A percentile compares a stretch with the other conserved stretches of the same genome.
Evolutionary conservation across 2,329 filamentous ascomycete species (phyloP).

Genomic region (Hymenoscyphus salicellus): DNA sequence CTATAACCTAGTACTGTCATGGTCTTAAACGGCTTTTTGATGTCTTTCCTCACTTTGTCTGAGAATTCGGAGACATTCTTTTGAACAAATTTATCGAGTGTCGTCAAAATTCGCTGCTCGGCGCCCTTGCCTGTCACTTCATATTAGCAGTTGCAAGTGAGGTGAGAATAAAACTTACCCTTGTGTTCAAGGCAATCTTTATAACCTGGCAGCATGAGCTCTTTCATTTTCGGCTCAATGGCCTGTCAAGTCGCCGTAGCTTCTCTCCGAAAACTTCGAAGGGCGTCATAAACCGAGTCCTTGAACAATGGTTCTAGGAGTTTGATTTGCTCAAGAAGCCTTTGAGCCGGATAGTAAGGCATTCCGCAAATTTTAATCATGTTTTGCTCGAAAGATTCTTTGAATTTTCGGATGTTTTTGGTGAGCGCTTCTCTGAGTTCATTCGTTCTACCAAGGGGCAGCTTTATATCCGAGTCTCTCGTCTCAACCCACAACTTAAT

Average conservation of each 20-base stretch:
- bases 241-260: background rate
- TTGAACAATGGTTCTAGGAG: background rate
- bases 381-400: background rate
- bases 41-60: background rate
- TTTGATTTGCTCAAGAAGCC: background rate
- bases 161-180: background rate
- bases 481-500: background rate
- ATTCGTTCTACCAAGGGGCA: background rate
- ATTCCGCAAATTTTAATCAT: background rate
- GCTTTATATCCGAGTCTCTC: background rate
- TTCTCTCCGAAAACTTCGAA: background rate
- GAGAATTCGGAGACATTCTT: background rate
- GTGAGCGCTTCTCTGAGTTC: background rate
- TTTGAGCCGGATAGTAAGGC: background rate
- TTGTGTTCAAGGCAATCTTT: background rate
- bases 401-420: background rate
- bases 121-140: background rate
- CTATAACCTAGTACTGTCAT: too few relatives aligned
- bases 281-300: background rate
- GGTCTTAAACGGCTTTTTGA: background rate
- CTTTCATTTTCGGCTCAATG: background rate
- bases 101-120: background rate
- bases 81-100: background rate
- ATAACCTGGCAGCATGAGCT: background rate
- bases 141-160: too few relatives aligned